Conservation (phyloP, 805 yeast species). For the Schizosaccharomyces cryophilus region DNA sequence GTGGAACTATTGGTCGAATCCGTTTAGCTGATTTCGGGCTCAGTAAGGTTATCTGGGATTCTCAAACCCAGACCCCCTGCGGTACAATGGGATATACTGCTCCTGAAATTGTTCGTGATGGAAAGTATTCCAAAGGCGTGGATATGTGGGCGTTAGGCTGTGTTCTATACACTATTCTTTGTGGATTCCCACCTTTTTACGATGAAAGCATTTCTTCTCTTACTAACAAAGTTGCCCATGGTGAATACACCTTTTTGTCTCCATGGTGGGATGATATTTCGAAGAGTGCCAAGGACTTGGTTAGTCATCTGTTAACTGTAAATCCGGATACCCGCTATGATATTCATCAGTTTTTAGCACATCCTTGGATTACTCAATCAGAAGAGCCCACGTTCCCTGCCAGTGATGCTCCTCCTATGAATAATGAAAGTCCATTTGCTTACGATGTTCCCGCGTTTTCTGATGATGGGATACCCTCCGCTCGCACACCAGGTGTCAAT, state of each 20-base stretch:
- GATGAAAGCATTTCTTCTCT: conserved; percentile 46
- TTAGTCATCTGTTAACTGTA: conserved; percentile 40
- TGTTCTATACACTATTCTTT: conserved; percentile 70
- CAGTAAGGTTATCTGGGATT: conserved; percentile 70
- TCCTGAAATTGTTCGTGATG: conserved; percentile 89
- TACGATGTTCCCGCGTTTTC: neutral
- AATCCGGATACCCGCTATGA: conserved; percentile 45
- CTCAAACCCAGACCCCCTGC: conserved; percentile 86
- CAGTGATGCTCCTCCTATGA: conserved; percentile 7
- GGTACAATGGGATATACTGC: conserved; percentile 98
- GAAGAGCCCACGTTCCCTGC: conserved; percentile 11
- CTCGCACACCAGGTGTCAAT: conserved; percentile 33
- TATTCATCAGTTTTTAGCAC: conserved; percentile 43
- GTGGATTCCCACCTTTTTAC: conserved; percentile 88
- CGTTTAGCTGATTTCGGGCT: conserved; percentile 91
- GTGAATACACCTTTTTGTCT: conserved; percentile 46
- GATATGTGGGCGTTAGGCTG: conserved; percentile 99
- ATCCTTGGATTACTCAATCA: conserved; percentile 42
- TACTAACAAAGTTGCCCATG: conserved; percentile 58
- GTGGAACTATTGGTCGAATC: conserved; percentile 73
- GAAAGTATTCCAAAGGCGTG: conserved; percentile 73
- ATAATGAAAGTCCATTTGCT: conserved; percentile 6
- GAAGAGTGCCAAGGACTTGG: conserved; percentile 42
- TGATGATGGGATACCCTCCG: conserved; percentile 2
- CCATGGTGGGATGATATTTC: conserved; percentile 86